These are phyloP conservation scores for Colletotrichum sp. DNA, from an alignment of 2,329 filamentous ascomycete genomes.

Conservation along the genomic window DNA sequence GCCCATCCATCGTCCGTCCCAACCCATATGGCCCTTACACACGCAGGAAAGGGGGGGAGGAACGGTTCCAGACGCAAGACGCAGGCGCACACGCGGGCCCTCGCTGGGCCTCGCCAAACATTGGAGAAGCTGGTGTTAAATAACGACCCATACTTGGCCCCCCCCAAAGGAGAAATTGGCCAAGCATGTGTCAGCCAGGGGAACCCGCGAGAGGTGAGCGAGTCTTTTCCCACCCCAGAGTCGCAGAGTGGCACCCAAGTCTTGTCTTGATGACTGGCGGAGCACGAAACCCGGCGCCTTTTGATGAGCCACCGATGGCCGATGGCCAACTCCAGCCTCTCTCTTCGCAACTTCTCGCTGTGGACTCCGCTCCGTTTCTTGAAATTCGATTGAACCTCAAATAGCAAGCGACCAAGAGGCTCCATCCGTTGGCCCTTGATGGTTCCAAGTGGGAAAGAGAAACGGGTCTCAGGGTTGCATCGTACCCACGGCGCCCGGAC, in stretches of 20 bases:
- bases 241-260: conserved; percentile 6
- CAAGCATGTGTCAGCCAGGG: conserved; percentile 15
- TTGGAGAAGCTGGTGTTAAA: conserved; percentile 6
- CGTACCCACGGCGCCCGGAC: conserved; percentile 15
- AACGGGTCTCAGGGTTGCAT: conserved; percentile 19
- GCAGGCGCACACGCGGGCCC: background rate
- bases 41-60: background rate
- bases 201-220: background rate
- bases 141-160: conserved; percentile 19
- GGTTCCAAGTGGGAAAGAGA: background rate
- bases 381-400: conserved; percentile 13
- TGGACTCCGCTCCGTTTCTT: conserved; percentile 2
- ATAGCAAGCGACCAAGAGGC: conserved; percentile 11
- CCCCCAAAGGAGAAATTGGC: conserved; percentile 18
- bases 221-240: background rate
- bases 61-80: conserved; percentile 4
- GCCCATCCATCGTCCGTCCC: background rate
- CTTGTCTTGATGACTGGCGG: conserved; percentile 19
- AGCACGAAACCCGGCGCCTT: conserved; percentile 4
- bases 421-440: conserved; percentile 1
- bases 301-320: conserved; percentile 18
- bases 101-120: conserved; percentile 14
- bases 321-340: background rate
- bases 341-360: background rate
- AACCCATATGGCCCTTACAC: background rate